These are phyloP conservation scores for Phytophthora chlamydospora DNA, from an alignment of 352 stramenopile species.

Conservation along the genomic window DNA sequence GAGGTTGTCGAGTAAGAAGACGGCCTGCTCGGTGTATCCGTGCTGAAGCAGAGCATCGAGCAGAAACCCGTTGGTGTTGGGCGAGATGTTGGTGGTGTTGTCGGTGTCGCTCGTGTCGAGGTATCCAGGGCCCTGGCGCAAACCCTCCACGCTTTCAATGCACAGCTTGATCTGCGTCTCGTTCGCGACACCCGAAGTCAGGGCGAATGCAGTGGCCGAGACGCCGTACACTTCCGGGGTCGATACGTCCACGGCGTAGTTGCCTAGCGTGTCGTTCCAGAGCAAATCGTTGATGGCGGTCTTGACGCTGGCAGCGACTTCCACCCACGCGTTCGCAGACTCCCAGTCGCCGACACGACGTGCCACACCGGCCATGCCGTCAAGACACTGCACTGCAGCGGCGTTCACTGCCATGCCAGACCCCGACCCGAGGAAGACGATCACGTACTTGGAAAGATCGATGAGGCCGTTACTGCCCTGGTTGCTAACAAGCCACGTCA, in stretches of 20 bases:
- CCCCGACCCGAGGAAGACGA: constrained; percentile 29
- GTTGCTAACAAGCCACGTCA: constrained; percentile 22
- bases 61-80: constrained; percentile 43
- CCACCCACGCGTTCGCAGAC: constrained; percentile 21
- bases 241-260: constrained; percentile 29
- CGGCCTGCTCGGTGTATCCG: constrained; percentile 27
- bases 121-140: constrained; percentile 38
- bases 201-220: constrained; percentile 34
- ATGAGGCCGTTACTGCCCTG: constrained; percentile 36
- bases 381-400: constrained; percentile 31
- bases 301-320: constrained; percentile 24
- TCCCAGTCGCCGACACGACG: constrained; percentile 25
- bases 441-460: constrained; percentile 30
- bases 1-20: constrained; percentile 38
- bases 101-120: constrained; percentile 27
- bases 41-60: constrained; percentile 29
- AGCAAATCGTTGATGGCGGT: constrained; percentile 38
- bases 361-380: constrained; percentile 35
- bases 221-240: constrained; percentile 32
- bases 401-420: constrained; percentile 32
- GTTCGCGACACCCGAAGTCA: constrained; percentile 37
- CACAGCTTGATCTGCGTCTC: constrained; percentile 29
- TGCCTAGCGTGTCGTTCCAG: constrained; percentile 34
- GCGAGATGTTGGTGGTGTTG: constrained; percentile 31
- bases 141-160: constrained; percentile 24